phyloP scores from a whole-genome alignment of 2,329 filamentous ascomycete species.

The Alternaria ethzedia region DNA sequence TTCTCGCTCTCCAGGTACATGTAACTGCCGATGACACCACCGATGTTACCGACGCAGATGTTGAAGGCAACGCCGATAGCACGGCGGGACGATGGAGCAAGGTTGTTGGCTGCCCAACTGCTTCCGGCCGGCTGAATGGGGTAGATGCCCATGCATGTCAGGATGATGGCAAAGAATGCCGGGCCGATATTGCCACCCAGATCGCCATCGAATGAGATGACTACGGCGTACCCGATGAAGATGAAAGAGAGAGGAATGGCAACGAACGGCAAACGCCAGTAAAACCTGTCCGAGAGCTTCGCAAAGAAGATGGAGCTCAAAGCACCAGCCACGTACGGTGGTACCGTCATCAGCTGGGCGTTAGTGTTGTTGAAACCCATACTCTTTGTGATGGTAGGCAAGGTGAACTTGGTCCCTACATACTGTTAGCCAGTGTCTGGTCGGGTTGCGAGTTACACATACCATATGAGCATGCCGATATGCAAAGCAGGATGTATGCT shows the following conservation, averaged over 20 bases:
- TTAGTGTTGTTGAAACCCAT: conserved; percentile 41
- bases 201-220: conserved; percentile 50
- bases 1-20: conserved; percentile 47
- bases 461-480: conserved; percentile 37
- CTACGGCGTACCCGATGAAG: conserved; percentile 34
- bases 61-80: conserved; percentile 41
- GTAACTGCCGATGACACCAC: conserved; percentile 41
- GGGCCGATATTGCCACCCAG: conserved; percentile 51
- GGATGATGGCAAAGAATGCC: conserved; percentile 54
- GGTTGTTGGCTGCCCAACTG: conserved; percentile 41
- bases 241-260: conserved; percentile 44
- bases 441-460: neutral
- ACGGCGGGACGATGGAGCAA: conserved; percentile 37
- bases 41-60: conserved; percentile 38
- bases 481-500: conserved; percentile 34
- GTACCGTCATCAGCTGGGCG: conserved; percentile 39
- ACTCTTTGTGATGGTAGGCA: conserved; percentile 34
- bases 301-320: conserved; percentile 32
- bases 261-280: conserved; percentile 28
- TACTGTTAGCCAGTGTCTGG: neutral
- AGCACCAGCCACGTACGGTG: conserved; percentile 34
- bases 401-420: conserved; percentile 6
- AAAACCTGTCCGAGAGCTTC: conserved; percentile 32
- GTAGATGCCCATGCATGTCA: conserved; percentile 52
- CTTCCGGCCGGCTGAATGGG: conserved; percentile 39